Evolutionary conservation across 352 stramenopile genomes (phyloP).

Genomic region (Globisporangium irregulare): DNA sequence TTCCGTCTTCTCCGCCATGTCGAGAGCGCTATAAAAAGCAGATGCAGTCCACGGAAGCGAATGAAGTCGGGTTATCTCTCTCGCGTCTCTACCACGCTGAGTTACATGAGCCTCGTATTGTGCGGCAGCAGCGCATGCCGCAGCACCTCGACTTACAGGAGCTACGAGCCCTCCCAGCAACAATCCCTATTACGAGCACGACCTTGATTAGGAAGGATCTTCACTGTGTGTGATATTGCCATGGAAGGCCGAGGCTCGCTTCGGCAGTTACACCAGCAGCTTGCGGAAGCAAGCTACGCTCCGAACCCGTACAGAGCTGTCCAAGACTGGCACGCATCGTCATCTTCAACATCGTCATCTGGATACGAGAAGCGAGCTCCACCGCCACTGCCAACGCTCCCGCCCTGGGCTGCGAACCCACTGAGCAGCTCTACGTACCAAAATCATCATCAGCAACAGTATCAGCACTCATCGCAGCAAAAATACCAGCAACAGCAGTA

Average conservation of each 20-base stretch:
- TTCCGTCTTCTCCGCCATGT: neutral
- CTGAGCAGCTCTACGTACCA: conserved; percentile 6
- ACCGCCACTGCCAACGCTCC: conserved; percentile 45
- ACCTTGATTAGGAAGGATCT: neutral
- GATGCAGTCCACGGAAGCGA: neutral
- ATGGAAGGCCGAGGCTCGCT: conserved; percentile 51
- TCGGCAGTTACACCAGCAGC: conserved; percentile 42
- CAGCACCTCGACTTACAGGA: neutral
- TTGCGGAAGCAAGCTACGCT: conserved; percentile 20
- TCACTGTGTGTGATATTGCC: neutral
- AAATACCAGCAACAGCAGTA: neutral
- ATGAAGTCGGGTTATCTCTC: too few relatives aligned
- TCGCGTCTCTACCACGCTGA: neutral
- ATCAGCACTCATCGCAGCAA: neutral
- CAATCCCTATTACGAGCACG: neutral
- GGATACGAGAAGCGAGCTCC: conserved; percentile 28
- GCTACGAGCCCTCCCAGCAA: neutral
- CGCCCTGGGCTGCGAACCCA: conserved; percentile 34
- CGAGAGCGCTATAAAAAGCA: neutral
- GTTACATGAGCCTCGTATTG: neutral
- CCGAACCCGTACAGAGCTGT: conserved; percentile 14
- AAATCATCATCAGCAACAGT: conserved; percentile 10
- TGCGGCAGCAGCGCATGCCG: neutral
- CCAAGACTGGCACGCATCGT: conserved; percentile 10
- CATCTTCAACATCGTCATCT: conserved; percentile 1